phyloP scores from a whole-genome alignment of 2,329 filamentous ascomycete genomes.

The Diaporthe longicolla region DNA sequence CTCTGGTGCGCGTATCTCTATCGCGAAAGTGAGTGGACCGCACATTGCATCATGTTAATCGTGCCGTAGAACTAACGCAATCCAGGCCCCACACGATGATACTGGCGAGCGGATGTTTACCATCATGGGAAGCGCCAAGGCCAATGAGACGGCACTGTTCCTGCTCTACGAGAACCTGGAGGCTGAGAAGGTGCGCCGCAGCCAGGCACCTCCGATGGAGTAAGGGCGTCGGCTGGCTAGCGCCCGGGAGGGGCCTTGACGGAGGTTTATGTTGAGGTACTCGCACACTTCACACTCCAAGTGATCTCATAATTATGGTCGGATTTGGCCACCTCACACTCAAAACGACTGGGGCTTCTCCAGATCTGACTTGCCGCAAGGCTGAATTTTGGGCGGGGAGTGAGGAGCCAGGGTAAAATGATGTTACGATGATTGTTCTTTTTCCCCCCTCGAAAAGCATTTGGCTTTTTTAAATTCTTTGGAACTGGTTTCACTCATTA shows the following conservation, averaged over 20 bases:
- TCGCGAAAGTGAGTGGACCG: conserved; percentile 79
- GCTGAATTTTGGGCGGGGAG: conserved; percentile 65
- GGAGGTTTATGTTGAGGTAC: conserved; percentile 45
- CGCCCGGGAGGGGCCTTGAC: conserved; percentile 38
- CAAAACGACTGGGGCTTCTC: conserved; percentile 58
- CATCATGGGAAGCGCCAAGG: conserved; percentile 94
- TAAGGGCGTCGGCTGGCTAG: conserved; percentile 52
- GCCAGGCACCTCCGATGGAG: conserved; percentile 75
- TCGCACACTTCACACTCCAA: conserved; percentile 38
- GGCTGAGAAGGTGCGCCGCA: conserved; percentile 98
- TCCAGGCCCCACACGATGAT: conserved; percentile 89
- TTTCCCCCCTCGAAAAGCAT: conserved; percentile 51
- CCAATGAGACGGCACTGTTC: conserved; percentile 96
- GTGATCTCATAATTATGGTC: conserved; percentile 60
- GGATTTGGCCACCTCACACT: conserved; percentile 62
- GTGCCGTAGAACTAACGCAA: conserved; percentile 42
- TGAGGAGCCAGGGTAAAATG: conserved; percentile 59
- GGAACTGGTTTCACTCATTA: conserved; percentile 55
- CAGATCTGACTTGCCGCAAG: conserved; percentile 76
- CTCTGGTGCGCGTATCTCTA: conserved; percentile 96
- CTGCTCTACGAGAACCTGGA: conserved; percentile 98
- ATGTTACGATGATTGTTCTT: conserved; percentile 56
- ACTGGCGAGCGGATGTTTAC: conserved; percentile 99
- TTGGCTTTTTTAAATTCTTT: conserved; percentile 51
- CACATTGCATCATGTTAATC: not conserved